These are phyloP conservation scores for Acanthamoeba lenticulata DNA, from an alignment of 208 protist species.

Conservation along the genomic window DNA sequence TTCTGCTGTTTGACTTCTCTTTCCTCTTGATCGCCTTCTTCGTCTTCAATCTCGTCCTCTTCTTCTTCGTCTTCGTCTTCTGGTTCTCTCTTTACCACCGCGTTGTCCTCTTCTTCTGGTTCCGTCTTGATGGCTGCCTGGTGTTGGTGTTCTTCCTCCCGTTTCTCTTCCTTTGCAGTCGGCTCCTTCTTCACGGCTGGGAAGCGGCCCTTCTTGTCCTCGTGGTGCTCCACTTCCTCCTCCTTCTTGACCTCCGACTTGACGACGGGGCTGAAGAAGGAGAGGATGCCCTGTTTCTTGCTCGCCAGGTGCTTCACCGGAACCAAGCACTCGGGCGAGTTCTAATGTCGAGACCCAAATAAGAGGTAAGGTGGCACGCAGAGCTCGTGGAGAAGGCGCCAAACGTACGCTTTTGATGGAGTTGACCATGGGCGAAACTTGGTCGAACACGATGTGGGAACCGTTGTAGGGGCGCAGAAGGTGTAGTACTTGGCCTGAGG, in stretches of 20 bases:
- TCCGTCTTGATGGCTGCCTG: background rate
- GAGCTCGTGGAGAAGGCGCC: too few relatives aligned
- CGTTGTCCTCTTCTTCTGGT: background rate
- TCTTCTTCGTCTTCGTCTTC: slow-evolving; percentile 2
- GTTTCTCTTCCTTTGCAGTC: background rate
- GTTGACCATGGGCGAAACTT: slow-evolving; percentile 19
- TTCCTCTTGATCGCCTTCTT: background rate
- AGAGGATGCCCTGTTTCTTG: background rate
- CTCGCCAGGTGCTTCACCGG: background rate
- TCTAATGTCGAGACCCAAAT: background rate
- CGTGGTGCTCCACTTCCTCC: background rate
- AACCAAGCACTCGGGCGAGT: background rate
- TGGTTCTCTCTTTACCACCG: background rate
- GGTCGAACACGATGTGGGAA: background rate
- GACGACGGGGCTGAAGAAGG: background rate
- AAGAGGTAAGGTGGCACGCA: background rate
- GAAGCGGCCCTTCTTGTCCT: background rate
- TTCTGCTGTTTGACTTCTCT: background rate
- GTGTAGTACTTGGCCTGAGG: background rate
- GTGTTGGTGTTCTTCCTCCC: background rate
- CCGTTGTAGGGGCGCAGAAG: background rate
- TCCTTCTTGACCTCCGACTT: background rate
- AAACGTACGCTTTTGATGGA: background rate
- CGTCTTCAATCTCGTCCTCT: background rate
- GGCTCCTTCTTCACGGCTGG: background rate